phyloP scores from a whole-genome alignment of 2,329 filamentous ascomycete genomes.

The Fusarium tricinctum region DNA sequence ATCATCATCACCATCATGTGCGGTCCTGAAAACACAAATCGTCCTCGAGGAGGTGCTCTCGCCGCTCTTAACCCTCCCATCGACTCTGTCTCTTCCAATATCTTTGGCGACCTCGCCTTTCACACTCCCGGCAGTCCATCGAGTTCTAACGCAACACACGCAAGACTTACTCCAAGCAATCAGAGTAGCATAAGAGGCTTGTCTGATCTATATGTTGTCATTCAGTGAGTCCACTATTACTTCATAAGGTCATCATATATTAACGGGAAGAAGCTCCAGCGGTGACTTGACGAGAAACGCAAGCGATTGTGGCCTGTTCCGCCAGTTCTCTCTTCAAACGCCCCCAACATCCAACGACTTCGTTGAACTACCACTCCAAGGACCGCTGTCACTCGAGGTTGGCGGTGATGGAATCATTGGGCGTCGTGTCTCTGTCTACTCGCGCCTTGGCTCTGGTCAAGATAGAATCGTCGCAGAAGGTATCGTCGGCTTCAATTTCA shows the following conservation, averaged over 20 bases:
- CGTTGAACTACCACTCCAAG: constrained; percentile 55
- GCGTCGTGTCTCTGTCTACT: constrained; percentile 60
- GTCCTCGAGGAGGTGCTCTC: constrained; percentile 62
- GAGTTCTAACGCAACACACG: constrained; percentile 59
- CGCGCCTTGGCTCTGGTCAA: constrained; percentile 42
- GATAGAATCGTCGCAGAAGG: constrained; percentile 60
- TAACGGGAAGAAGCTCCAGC: constrained; percentile 52
- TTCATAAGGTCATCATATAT: not conserved
- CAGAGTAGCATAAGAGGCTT: constrained; percentile 33
- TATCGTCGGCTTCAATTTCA: constrained; percentile 64
- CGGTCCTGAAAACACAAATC: constrained; percentile 58
- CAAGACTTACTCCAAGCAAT: constrained; percentile 56
- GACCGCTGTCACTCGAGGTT: constrained; percentile 60
- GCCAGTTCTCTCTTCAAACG: constrained; percentile 54
- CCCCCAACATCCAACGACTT: constrained; percentile 30
- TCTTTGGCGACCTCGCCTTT: constrained; percentile 60
- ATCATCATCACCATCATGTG: constrained; percentile 58
- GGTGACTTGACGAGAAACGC: constrained; percentile 60
- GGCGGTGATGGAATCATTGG: constrained; percentile 64
- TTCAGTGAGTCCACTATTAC: constrained; percentile 57
- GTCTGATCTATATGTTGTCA: constrained; percentile 56
- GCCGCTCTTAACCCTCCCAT: constrained; percentile 58
- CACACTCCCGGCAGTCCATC: constrained; percentile 58
- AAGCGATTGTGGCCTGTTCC: constrained; percentile 60
- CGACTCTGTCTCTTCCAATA: constrained; percentile 13